These are phyloP conservation scores for Rhytidiadelphus loreus DNA, from an alignment of 225 moss, liverwort and hornwort species.

Conservation along the genomic window DNA sequence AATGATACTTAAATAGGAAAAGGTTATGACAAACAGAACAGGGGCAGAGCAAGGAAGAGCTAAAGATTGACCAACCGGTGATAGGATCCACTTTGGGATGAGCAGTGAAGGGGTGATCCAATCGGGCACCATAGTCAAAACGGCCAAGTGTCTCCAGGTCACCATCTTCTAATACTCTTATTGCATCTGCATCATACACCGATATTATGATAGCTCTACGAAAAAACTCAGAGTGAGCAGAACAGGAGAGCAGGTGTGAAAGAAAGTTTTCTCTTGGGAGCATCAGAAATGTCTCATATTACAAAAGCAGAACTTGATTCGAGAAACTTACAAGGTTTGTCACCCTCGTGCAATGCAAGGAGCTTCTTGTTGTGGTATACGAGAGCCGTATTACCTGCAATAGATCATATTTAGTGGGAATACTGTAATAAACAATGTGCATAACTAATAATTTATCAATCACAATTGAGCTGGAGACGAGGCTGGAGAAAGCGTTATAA, in stretches of 20 bases:
- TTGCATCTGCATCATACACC: conserved; percentile 31
- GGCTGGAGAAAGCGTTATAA: background rate
- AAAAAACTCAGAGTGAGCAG: background rate
- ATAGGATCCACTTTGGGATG: conserved; percentile 70
- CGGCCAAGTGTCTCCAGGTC: conserved; percentile 67
- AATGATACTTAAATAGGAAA: background rate
- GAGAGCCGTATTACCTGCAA: background rate
- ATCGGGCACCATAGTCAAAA: conserved; percentile 35
- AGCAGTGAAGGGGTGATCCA: conserved; percentile 58
- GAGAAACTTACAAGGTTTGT: background rate
- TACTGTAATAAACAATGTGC: background rate
- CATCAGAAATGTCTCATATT: background rate
- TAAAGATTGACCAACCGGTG: conserved; percentile 2
- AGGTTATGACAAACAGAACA: background rate
- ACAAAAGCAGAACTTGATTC: background rate
- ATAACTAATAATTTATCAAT: background rate
- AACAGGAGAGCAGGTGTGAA: background rate
- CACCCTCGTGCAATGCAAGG: background rate
- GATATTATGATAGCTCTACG: background rate
- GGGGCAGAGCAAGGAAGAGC: background rate
- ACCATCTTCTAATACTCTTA: conserved; percentile 58
- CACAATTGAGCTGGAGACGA: background rate
- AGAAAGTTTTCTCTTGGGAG: background rate
- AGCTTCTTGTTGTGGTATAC: conserved; percentile 1
- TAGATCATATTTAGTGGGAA: background rate